phyloP scores from a whole-genome alignment of 148 eudicot species.

The Rhododendron ferrugineum region DNA sequence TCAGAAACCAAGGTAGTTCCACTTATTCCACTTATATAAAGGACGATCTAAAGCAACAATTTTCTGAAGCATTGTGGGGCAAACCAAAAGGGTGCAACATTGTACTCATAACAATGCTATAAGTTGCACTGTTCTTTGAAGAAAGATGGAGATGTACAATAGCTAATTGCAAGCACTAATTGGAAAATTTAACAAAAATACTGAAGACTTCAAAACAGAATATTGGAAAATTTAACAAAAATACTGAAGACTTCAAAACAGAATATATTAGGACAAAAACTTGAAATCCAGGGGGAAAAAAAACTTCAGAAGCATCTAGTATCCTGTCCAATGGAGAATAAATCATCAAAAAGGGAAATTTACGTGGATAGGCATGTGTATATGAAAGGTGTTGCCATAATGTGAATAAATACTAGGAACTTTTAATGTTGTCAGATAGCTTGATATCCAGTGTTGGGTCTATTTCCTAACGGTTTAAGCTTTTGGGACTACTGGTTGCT shows the following conservation, averaged over 20 bases:
- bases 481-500: not conserved
- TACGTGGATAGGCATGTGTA: not conserved
- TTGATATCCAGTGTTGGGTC: no score
- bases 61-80: not conserved
- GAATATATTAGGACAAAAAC: not conserved
- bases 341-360: not conserved
- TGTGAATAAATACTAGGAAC: not conserved
- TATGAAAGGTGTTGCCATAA: not conserved
- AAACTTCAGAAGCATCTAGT: not conserved
- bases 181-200: not conserved
- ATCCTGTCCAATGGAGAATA: not conserved
- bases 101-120: not conserved
- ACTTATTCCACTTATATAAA: not conserved
- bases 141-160: not conserved
- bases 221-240: not conserved
- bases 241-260: not conserved
- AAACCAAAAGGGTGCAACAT: not conserved
- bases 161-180: not conserved
- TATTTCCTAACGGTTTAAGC: not conserved
- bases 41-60: not conserved
- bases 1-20: not conserved
- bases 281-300: not conserved
- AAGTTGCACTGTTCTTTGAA: not conserved
- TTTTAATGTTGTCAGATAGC: not conserved
- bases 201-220: not conserved